Conservation (phyloP, 345 rosid species). For the Gossypium sturtianum region DNA sequence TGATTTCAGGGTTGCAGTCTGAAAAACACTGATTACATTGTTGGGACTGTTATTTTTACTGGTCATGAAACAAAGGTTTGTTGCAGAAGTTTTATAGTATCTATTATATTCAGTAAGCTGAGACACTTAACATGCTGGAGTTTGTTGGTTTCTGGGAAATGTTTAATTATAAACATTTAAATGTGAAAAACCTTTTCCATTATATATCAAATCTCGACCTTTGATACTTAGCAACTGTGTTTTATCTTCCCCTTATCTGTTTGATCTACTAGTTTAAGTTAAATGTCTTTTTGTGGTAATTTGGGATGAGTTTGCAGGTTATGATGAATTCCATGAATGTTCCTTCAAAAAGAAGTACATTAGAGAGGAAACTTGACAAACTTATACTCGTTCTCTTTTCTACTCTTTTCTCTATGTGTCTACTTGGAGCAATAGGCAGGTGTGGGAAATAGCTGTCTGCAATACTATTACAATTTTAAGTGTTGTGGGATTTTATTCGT, state of each 20-base stretch:
- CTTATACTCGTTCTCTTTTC: slow-evolving; percentile 84
- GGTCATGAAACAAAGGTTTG: slow-evolving; percentile 98
- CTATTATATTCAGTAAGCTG: background rate
- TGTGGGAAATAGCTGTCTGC: slow-evolving; percentile 24
- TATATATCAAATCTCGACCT: background rate
- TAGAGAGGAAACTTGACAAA: slow-evolving; percentile 98
- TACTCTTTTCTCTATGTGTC: slow-evolving; percentile 82
- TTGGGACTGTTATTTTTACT: slow-evolving; percentile 84
- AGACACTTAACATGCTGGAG: background rate
- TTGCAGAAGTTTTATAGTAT: background rate
- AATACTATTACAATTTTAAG: slow-evolving; percentile 8
- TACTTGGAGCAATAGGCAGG: slow-evolving; percentile 94
- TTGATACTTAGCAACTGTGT: background rate
- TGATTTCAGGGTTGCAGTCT: slow-evolving; percentile 94
- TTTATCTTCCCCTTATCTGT: background rate
- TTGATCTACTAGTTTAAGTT: slow-evolving; percentile 2
- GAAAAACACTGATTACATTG: slow-evolving; percentile 87
- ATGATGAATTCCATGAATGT: slow-evolving; percentile 99
- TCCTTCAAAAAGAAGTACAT: slow-evolving; percentile 98
- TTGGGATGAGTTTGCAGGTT: slow-evolving; percentile 52
- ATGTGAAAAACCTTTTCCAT: background rate
- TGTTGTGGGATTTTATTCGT: slow-evolving; percentile 6
- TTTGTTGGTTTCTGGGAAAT: background rate
- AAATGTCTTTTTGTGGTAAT: slow-evolving; percentile 19
- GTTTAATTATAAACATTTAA: background rate